Evolutionary conservation across 2,329 filamentous ascomycete genomes (phyloP), one percentile per base, ranked within the genome.

Genomic region (Cladophialophora psammophila): DNA sequence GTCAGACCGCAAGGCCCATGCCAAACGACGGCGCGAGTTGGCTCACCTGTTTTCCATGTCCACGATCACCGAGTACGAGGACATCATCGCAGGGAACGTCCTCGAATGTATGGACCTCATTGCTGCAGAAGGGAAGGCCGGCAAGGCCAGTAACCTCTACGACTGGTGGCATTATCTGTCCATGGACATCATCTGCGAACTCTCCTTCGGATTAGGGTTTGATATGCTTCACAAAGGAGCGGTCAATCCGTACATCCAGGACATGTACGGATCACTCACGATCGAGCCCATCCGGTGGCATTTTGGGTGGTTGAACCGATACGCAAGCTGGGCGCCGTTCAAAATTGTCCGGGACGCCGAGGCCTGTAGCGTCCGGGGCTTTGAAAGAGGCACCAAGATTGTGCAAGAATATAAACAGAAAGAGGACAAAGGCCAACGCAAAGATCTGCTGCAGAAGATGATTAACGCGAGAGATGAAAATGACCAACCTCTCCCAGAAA

Each of bases 161-260:
- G 61, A 63, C 38, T 63, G 61, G 61, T 63, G 53, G 53, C 61
- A 63, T 31, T 63, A 63, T n/a, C 61, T 63, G 26, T 63, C 61
- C n/a, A 63, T 63, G 61, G 61, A 63, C 40, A 63, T 63, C 50
- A 63, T 52, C 26, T 63, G 61, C 52, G 61, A 63, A 15, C 52
- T 63, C 1, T 63, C 35, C 32, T 63, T 63, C 34, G 61, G 61
- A 34, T 8, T 45, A 5, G 54, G 53, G 8, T 63, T 63, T 38
- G 54, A 63, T 26, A 63, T 63, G 61, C 61, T 63, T 8, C 61
- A 57, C 42, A 57, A 63, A 34, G 61, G 61, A 12, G 54, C 32
- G 2, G 54, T 18, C 7, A 63, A 57, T 36, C 53, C 61, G 2
- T 63, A 63, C 15, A 63, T 63, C 61, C 53, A 63, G 12, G 61